Percentiles rank a stretch among this genome's conserved stretches.
phyloP scores from a whole-genome alignment of 2,329 filamentous ascomycete species.

The Colletotrichum sansevieriae region DNA sequence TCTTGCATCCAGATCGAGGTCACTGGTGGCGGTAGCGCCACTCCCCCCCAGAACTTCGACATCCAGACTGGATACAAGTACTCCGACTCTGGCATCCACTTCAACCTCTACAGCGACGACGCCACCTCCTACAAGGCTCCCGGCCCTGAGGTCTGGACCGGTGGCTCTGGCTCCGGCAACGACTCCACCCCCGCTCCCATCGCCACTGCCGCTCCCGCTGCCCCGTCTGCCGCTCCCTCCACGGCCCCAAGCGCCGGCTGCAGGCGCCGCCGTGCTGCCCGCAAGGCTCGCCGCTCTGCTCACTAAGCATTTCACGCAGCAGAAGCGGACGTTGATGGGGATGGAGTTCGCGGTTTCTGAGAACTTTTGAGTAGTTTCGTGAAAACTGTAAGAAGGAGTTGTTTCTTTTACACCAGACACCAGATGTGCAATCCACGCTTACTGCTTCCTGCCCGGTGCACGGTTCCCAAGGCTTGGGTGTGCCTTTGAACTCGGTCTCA shows the following conservation, averaged over 20 bases:
- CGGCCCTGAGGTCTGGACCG: conserved; percentile 52
- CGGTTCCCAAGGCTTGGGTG: conserved; percentile 14
- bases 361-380: not conserved
- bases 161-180: conserved; percentile 38
- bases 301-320: conserved; percentile 22
- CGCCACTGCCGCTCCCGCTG: conserved; percentile 20
- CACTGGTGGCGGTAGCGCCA: conserved; percentile 64
- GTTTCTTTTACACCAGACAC: conserved; percentile 28
- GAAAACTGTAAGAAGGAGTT: conserved; percentile 13
- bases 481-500: conserved; percentile 10
- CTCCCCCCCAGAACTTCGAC: conserved; percentile 58
- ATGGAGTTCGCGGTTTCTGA: not conserved
- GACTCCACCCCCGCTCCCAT: conserved; percentile 20
- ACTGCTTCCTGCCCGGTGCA: conserved; percentile 33
- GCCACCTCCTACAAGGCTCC: conserved; percentile 51
- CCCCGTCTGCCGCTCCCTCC: conserved; percentile 44
- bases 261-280: conserved; percentile 38
- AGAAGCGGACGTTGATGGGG: not conserved
- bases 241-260: conserved; percentile 29
- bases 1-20: conserved; percentile 72
- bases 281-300: conserved; percentile 41
- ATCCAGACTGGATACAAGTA: conserved; percentile 68
- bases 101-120: conserved; percentile 67
- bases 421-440: conserved; percentile 37
- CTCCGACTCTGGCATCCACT: conserved; percentile 67